Evolutionary conservation across 2,329 filamentous ascomycete genomes (phyloP).

Genomic region (Xylaria arbuscula): DNA sequence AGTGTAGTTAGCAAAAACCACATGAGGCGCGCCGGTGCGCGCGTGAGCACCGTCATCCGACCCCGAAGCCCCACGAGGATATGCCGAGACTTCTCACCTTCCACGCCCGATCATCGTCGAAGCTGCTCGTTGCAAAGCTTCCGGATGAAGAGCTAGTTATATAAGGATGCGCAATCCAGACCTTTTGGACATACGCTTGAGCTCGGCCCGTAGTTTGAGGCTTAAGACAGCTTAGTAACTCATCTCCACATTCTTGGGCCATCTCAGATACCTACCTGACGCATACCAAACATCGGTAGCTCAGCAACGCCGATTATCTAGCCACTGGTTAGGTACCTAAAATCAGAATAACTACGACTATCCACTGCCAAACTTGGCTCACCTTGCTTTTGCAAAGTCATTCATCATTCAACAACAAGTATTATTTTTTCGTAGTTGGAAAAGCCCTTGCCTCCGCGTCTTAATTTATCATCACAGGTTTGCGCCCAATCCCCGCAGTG

Average conservation of each 20-base stretch:
- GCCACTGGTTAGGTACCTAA: neutral
- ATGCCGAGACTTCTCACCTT: neutral
- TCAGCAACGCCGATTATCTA: constrained; percentile 2
- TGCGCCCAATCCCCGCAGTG: constrained; percentile 8
- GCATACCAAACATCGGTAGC: constrained; percentile 3
- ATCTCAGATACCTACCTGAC: neutral
- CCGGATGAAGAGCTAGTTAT: neutral
- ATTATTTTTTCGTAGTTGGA: neutral
- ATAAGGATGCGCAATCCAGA: constrained; percentile 1
- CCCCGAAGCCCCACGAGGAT: constrained; percentile 19
- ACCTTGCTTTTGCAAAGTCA: neutral
- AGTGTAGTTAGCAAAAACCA: neutral
- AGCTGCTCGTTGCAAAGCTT: neutral
- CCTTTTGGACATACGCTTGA: neutral
- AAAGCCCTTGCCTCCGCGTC: neutral
- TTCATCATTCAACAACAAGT: neutral
- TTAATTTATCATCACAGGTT: neutral
- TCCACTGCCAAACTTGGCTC: neutral
- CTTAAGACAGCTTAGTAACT: constrained; percentile 13
- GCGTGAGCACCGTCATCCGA: constrained; percentile 34
- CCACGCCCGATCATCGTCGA: constrained; percentile 3
- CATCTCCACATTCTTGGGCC: constrained; percentile 15
- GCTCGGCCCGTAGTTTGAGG: neutral
- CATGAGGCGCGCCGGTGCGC: constrained; percentile 11
- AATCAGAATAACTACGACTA: neutral